Evolutionary conservation across 1,139 yeast genomes (phyloP).

Genomic region (Yamadazyma diospyri): DNA sequence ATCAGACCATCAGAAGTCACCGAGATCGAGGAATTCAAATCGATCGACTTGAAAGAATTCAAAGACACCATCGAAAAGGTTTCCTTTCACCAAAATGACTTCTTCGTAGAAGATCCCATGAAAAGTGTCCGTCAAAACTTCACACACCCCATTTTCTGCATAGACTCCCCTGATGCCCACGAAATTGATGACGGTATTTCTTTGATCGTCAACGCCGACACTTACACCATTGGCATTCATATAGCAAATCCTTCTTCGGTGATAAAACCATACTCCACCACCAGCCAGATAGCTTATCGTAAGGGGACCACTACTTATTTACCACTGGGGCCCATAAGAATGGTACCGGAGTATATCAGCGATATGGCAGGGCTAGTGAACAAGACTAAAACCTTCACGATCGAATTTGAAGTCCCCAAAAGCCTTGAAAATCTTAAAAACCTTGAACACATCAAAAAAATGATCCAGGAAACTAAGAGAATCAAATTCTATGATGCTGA

Average conservation of each 20-base stretch:
- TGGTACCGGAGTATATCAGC: slow-evolving; percentile 66
- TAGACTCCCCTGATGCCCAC: slow-evolving; percentile 76
- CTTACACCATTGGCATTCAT: slow-evolving; percentile 58
- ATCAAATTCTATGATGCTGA: slow-evolving; percentile 22
- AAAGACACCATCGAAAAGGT: not conserved
- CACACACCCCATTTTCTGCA: slow-evolving; percentile 67
- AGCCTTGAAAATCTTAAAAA: slow-evolving; percentile 17
- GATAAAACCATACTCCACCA: slow-evolving; percentile 41
- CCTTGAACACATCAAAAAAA: slow-evolving; percentile 15
- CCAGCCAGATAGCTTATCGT: slow-evolving; percentile 58
- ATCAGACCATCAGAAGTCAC: no score
- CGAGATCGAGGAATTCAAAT: not conserved
- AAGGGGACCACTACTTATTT: slow-evolving; percentile 71
- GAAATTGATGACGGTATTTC: slow-evolving; percentile 85
- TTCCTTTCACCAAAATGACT: slow-evolving; percentile 17
- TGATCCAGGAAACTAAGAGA: slow-evolving; percentile 15
- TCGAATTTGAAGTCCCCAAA: slow-evolving; percentile 28
- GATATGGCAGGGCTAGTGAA: slow-evolving; percentile 57
- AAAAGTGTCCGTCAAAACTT: slow-evolving; percentile 30
- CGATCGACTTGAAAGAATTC: not conserved
- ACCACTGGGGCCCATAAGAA: slow-evolving; percentile 59
- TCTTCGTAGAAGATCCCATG: slow-evolving; percentile 35
- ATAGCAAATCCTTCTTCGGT: slow-evolving; percentile 86
- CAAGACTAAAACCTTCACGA: slow-evolving; percentile 37
- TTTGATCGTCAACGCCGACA: slow-evolving; percentile 19